phyloP scores from a whole-genome alignment of 805 yeast species.

The Kluyveromyces lactis region DNA sequence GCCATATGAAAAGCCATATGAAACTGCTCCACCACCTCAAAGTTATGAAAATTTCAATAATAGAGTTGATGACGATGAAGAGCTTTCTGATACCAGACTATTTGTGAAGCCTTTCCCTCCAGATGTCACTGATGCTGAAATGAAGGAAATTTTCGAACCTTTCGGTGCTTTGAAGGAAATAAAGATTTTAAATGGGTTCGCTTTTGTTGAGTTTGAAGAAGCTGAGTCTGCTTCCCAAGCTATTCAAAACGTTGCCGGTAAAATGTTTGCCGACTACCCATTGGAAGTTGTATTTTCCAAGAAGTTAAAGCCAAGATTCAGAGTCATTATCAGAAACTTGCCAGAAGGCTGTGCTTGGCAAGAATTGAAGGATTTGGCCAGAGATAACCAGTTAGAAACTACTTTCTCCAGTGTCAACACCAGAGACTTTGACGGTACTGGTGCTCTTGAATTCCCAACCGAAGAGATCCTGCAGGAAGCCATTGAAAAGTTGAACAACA shows the following conservation, averaged over 20 bases:
- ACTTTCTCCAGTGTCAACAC: slow-evolving; percentile 45
- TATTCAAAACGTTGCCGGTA: slow-evolving; percentile 67
- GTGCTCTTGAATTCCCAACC: slow-evolving; percentile 41
- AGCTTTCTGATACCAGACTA: slow-evolving; percentile 37
- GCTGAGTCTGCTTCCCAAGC: slow-evolving; percentile 67
- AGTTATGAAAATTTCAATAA: slow-evolving; percentile 7
- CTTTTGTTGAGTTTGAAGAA: slow-evolving; percentile 77
- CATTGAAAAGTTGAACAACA: slow-evolving; percentile 60
- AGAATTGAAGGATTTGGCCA: slow-evolving; percentile 81
- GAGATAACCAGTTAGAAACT: slow-evolving; percentile 63
- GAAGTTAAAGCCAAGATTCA: slow-evolving; percentile 57
- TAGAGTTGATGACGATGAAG: slow-evolving; percentile 22
- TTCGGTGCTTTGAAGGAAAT: slow-evolving; percentile 63
- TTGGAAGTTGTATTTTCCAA: slow-evolving; percentile 37
- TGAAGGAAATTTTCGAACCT: slow-evolving; percentile 59
- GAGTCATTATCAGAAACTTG: slow-evolving; percentile 60
- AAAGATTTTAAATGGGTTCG: slow-evolving; percentile 73
- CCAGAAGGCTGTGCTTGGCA: slow-evolving; percentile 82
- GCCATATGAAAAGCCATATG: slow-evolving; percentile 9
- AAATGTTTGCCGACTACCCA: slow-evolving; percentile 50
- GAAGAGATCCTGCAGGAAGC: slow-evolving; percentile 74
- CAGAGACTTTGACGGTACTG: slow-evolving; percentile 39
- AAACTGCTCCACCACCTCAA: slow-evolving; percentile 18
- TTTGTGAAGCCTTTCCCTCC: slow-evolving; percentile 59
- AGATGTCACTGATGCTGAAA: slow-evolving; percentile 46